A percentile compares a stretch with the other conserved stretches of the same genome.
phyloP scores from a whole-genome alignment of 2,329 filamentous ascomycete species.

The Cyclaneusma minus region DNA sequence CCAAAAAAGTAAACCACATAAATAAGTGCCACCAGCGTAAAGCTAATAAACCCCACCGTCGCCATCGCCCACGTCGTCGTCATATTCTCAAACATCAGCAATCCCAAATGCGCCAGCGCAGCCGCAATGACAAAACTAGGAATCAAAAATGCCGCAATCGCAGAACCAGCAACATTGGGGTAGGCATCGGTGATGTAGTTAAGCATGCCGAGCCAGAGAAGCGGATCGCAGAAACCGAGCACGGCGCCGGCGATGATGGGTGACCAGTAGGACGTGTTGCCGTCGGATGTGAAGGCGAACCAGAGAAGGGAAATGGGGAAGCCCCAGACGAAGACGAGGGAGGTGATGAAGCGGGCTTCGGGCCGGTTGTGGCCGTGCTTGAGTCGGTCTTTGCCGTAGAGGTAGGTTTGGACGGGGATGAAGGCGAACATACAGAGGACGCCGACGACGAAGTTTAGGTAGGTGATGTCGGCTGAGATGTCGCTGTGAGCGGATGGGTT shows the following conservation, averaged over 20 bases:
- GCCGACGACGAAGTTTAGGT: constrained; percentile 26
- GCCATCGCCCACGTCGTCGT: constrained; percentile 25
- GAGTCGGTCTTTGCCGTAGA: constrained; percentile 22
- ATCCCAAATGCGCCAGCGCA: constrained; percentile 23
- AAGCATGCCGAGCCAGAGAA: constrained; percentile 27
- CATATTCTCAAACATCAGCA: constrained; percentile 18
- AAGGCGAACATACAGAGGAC: constrained; percentile 25
- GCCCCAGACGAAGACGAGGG: constrained; percentile 25
- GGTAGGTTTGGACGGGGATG: constrained; percentile 25
- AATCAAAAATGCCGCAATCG: constrained; percentile 26
- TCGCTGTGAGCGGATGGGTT: constrained; percentile 12
- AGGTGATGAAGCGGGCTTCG: constrained; percentile 25
- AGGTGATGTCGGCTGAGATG: constrained; percentile 23
- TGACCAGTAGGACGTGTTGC: constrained; percentile 23
- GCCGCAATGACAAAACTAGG: constrained; percentile 26
- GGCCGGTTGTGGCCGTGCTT: constrained; percentile 21
- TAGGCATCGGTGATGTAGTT: constrained; percentile 27
- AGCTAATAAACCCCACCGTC: constrained; percentile 23
- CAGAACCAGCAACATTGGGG: constrained; percentile 24
- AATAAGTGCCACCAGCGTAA: constrained; percentile 23
- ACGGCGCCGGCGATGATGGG: constrained; percentile 23
- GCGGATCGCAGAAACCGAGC: constrained; percentile 24
- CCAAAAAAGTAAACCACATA: constrained; percentile 26
- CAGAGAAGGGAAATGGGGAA: constrained; percentile 26
- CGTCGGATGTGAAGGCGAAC: constrained; percentile 26